These are phyloP conservation scores for Porphyrellus sp. DNA, from an alignment of 1,284 basidiomycete genomes.

Conservation along the genomic window DNA sequence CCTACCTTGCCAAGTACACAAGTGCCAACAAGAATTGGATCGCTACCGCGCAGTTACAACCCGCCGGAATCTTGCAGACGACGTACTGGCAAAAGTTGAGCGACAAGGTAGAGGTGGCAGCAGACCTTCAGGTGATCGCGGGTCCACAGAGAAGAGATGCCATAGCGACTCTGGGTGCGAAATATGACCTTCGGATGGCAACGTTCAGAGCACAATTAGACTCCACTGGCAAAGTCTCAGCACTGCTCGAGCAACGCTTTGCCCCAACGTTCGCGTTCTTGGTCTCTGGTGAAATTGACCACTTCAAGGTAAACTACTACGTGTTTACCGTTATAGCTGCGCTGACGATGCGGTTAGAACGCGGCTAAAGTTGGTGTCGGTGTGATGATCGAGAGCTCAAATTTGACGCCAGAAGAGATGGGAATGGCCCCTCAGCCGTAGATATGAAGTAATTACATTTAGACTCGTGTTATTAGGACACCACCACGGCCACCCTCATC, in stretches of 20 bases:
- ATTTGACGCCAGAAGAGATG: constrained; percentile 78
- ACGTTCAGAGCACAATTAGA: constrained; percentile 93
- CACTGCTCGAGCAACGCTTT: constrained; percentile 93
- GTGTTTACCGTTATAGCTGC: not conserved
- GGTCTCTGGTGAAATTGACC: constrained; percentile 96
- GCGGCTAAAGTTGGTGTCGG: constrained; percentile 92
- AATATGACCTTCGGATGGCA: constrained; percentile 93
- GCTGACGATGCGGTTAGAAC: constrained; percentile 53
- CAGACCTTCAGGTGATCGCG: constrained; percentile 85
- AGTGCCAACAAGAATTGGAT: constrained; percentile 79
- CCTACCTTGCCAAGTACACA: constrained; percentile 88
- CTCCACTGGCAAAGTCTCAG: constrained; percentile 90
- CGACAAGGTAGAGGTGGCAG: constrained; percentile 98
- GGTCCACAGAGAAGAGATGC: constrained; percentile 84
- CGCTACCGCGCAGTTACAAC: constrained; percentile 88
- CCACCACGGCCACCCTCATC: constrained; percentile 15
- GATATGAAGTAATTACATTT: constrained; percentile 34
- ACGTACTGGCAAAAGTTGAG: constrained; percentile 97
- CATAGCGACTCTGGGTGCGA: constrained; percentile 88
- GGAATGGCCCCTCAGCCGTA: constrained; percentile 54
- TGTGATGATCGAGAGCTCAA: constrained; percentile 90
- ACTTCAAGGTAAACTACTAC: constrained; percentile 76
- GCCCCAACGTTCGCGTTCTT: constrained; percentile 94
- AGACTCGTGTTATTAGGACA: constrained; percentile 27
- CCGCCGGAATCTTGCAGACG: constrained; percentile 83